A percentile compares a stretch with the other conserved stretches of the same genome.
These are phyloP conservation scores for Polytolypa hystricis DNA, from an alignment of 2,329 filamentous ascomycete genomes.

Conservation along the genomic window DNA sequence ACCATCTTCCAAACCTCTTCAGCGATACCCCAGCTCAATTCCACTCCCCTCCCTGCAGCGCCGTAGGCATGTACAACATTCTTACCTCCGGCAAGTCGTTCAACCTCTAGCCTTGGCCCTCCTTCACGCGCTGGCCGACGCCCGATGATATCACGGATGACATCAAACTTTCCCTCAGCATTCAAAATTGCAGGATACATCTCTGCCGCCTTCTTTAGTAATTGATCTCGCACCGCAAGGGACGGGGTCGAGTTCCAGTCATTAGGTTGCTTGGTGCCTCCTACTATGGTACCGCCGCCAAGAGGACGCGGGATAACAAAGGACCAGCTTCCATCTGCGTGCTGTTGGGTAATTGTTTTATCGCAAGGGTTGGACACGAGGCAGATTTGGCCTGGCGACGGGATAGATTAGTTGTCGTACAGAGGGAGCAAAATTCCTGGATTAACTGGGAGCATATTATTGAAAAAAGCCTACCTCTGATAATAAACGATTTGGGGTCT, in stretches of 20 bases:
- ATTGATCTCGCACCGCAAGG: constrained; percentile 32
- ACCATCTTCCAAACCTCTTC: constrained; percentile 38
- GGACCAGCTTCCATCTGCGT: constrained; percentile 51
- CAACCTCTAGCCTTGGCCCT: constrained; percentile 43
- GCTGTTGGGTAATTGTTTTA: constrained; percentile 48
- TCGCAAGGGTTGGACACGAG: constrained; percentile 36
- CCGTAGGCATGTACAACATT: constrained; percentile 47
- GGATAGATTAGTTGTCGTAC: neutral
- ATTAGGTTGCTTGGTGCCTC: constrained; percentile 52
- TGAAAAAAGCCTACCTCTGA: constrained; percentile 23
- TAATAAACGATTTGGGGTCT: constrained; percentile 34
- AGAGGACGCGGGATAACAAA: constrained; percentile 53
- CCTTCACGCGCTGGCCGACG: constrained; percentile 35
- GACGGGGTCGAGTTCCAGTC: constrained; percentile 45
- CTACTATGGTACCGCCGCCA: constrained; percentile 53
- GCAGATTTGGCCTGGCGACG: constrained; percentile 32
- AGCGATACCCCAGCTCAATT: constrained; percentile 51
- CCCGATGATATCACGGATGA: constrained; percentile 37
- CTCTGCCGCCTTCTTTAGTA: constrained; percentile 36
- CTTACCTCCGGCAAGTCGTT: constrained; percentile 24
- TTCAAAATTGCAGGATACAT: constrained; percentile 31
- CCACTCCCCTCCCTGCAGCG: constrained; percentile 50
- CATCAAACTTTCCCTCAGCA: constrained; percentile 27
- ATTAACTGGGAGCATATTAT: neutral
- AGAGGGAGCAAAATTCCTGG: neutral